phyloP scores from a whole-genome alignment of 1,284 basidiomycete species.

The Pisolithus thermaeus region DNA sequence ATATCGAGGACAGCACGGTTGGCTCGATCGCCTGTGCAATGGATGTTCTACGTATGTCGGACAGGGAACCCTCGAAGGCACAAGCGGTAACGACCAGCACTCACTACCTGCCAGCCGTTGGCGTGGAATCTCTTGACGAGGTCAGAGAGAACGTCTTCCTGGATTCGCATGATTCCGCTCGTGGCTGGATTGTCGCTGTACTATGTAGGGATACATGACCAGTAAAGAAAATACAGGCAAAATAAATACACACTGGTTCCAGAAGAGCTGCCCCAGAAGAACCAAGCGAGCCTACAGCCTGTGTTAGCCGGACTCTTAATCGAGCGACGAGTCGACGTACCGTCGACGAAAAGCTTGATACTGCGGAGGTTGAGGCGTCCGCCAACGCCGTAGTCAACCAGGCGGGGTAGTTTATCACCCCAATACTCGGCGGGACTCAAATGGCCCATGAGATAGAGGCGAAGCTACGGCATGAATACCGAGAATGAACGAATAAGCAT shows the following conservation, averaged over 20 bases:
- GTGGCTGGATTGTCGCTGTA: constrained; percentile 77
- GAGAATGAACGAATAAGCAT: neutral
- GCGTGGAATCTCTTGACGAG: constrained; percentile 62
- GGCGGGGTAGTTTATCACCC: constrained; percentile 54
- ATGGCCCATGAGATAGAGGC: constrained; percentile 75
- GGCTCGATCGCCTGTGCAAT: constrained; percentile 89
- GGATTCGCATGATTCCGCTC: constrained; percentile 62
- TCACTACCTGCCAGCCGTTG: constrained; percentile 67
- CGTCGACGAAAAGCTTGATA: constrained; percentile 82
- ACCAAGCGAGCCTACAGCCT: constrained; percentile 68
- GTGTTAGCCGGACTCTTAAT: neutral
- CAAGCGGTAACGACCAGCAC: constrained; percentile 20
- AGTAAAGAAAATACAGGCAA: neutral
- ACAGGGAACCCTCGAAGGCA: neutral
- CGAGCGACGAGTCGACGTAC: constrained; percentile 27
- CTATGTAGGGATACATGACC: constrained; percentile 8
- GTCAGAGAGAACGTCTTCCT: constrained; percentile 45
- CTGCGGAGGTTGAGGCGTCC: constrained; percentile 65
- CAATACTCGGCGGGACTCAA: constrained; percentile 57
- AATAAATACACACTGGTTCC: constrained; percentile 41
- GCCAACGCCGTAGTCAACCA: constrained; percentile 58
- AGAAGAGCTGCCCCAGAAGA: constrained; percentile 88
- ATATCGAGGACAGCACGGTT: constrained; percentile 79
- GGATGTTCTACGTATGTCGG: constrained; percentile 58
- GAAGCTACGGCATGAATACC: constrained; percentile 40